Percentiles rank a stretch among this genome's conserved stretches.
phyloP scores from a whole-genome alignment of 768 basidiomycete genomes.

The Tephrocybe sp. region DNA sequence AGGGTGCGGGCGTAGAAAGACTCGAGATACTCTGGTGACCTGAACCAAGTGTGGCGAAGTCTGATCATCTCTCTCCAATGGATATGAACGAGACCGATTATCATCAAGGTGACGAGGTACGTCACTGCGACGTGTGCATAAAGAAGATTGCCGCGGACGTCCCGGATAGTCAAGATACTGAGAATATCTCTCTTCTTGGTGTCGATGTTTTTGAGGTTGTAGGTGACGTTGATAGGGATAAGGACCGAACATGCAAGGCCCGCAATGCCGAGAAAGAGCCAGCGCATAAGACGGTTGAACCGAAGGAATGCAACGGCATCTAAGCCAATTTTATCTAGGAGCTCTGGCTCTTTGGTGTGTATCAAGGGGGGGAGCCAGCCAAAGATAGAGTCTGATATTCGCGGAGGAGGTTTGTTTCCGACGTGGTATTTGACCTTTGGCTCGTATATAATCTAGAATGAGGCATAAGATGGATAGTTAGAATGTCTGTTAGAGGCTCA shows the following conservation, averaged over 20 bases:
- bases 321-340: conserved; percentile 84
- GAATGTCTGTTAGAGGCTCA: conserved; percentile 9
- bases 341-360: conserved; percentile 82
- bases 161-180: conserved; percentile 83
- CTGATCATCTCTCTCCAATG: conserved; percentile 79
- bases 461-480: conserved; percentile 10
- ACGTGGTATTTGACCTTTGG: conserved; percentile 92
- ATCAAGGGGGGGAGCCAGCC: conserved; percentile 90
- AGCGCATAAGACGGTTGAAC: conserved; percentile 82
- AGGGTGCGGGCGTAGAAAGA: conserved; percentile 95
- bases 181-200: conserved; percentile 54
- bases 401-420: conserved; percentile 73
- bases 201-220: conserved; percentile 70
- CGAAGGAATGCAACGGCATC: conserved; percentile 93
- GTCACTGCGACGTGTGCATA: conserved; percentile 83
- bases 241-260: conserved; percentile 67
- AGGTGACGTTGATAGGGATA: conserved; percentile 83
- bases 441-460: conserved; percentile 75
- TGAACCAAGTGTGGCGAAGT: conserved; percentile 85
- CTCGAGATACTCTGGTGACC: conserved; percentile 81
- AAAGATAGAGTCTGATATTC: conserved; percentile 77
- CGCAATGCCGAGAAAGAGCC: conserved; percentile 64
- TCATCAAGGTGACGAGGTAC: conserved; percentile 75
- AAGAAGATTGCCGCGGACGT: conserved; percentile 67
- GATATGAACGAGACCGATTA: conserved; percentile 67